Conservation (phyloP, 2,329 filamentous ascomycete genomes). For the Xylariaceae sp. region DNA sequence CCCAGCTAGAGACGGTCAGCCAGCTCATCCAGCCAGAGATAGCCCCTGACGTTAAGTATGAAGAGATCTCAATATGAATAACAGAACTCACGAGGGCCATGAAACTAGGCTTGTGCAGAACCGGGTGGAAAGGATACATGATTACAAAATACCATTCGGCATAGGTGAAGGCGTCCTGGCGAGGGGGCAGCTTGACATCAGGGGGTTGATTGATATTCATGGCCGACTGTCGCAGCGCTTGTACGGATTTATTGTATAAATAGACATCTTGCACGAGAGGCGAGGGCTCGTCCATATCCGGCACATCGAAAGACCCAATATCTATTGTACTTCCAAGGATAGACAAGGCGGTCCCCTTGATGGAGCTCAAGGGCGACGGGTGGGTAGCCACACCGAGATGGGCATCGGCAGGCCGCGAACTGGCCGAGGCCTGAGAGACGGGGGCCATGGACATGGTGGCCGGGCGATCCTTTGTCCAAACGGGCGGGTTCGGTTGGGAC, state of each 20-base stretch:
- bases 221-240: conserved; percentile 61
- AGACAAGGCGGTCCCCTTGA: conserved; percentile 70
- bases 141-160: conserved; percentile 71
- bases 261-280: conserved; percentile 39
- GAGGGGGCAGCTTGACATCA: conserved; percentile 56
- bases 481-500: conserved; percentile 33
- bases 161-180: conserved; percentile 61
- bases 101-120: conserved; percentile 73
- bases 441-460: conserved; percentile 27
- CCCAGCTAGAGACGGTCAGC: conserved; percentile 43
- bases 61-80: no score
- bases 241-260: conserved; percentile 66
- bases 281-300: conserved; percentile 59
- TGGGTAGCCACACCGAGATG: conserved; percentile 62
- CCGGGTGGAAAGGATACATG: conserved; percentile 64
- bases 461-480: conserved; percentile 32
- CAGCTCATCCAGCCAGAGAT: conserved; percentile 14
- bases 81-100: conserved; percentile 55
- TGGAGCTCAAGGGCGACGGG: conserved; percentile 62
- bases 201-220: conserved; percentile 56
- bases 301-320: conserved; percentile 63
- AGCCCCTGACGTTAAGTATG: no score
- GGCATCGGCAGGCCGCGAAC: conserved; percentile 50
- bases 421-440: conserved; percentile 27
- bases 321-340: conserved; percentile 77